Conservation (phyloP, 139 green algal genomes). For the Picochlorum costavermella region DNA sequence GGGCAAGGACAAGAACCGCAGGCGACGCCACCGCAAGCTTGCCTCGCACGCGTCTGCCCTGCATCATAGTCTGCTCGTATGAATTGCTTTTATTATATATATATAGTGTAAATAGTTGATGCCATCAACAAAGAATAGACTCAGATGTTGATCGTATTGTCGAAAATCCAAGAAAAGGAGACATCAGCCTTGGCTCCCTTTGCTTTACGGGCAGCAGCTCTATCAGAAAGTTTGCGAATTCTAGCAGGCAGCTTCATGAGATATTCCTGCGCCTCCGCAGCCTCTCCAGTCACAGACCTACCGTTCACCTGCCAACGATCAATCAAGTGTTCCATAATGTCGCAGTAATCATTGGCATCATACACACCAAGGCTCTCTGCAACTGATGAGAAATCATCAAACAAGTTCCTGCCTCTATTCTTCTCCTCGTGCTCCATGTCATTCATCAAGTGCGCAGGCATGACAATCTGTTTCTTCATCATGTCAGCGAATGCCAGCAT, state of each 20-base stretch:
- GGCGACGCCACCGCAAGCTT: no score
- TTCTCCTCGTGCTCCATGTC: constrained; percentile 64
- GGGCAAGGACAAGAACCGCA: neutral
- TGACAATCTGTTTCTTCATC: constrained; percentile 99
- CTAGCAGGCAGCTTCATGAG: constrained; percentile 68
- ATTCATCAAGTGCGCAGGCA: constrained; percentile 96
- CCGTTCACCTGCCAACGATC: constrained; percentile 68
- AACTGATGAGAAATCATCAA: constrained; percentile 91
- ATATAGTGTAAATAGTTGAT: no score
- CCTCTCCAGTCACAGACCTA: constrained; percentile 53
- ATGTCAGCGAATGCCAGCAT: constrained; percentile 95
- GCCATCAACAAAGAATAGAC: no score
- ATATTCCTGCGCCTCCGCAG: constrained; percentile 65
- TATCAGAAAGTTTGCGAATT: constrained; percentile 80
- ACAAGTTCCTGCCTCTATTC: constrained; percentile 68
- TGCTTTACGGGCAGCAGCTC: constrained; percentile 48
- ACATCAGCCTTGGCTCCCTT: constrained; percentile 39
- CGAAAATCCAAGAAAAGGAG: constrained; percentile 87
- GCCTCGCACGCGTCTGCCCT: no score
- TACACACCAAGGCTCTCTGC: constrained; percentile 70
- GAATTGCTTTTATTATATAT: no score
- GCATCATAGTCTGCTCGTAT: no score
- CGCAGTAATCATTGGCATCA: constrained; percentile 81
- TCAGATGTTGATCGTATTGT: constrained; percentile 58
- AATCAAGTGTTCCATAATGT: constrained; percentile 86